Evolutionary conservation across 192 early-diverging fungal genomes (phyloP), one percentile per base, ranked within the genome.

Genomic region (Gorgonomyces haynaldii): DNA sequence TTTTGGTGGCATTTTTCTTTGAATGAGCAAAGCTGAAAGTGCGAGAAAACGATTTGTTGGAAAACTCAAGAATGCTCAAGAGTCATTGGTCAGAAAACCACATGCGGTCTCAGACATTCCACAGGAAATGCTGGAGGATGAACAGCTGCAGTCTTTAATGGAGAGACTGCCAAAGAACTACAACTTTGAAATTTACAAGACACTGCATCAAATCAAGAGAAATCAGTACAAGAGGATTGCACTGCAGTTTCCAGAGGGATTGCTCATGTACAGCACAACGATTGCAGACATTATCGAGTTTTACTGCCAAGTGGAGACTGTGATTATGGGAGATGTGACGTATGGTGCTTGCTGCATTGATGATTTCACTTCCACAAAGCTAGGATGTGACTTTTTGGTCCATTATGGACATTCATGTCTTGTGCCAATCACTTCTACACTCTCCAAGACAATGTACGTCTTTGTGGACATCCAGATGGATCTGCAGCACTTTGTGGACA

Each of bases 401-500:
- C 96, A 98, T 61, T 98, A 98, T 53, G 96, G 90, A 0, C 96
- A 98, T 58, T 87, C 84, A 51, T 98, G 96, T 60, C 67, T 98
- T 29, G 85, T 98, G 2, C 96, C 96, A 0, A 89, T 98, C 37
- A 84, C 89, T 51, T 72, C 94, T 2, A 98, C 96, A 1, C 78
- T 78, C 2, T 87, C 96, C 57, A 94, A 91, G 53, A 94, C 88
- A 10, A 66, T 98, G 29, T 98, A 98, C 52, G 89, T 98, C 3
- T 98, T 98, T 81, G 96, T 98, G 8, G 96, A 98, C 42, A 97
- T 98, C 66, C 83, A 82, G 6, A 94, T 97, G 43, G 96, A 98
- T 56, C 74, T 78, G 4, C 60, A 78, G 34, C 93, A 98, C 61
- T 96, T 98, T 70, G 78, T 96, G 23, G 78, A 79, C 23, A 98